Conservation (phyloP, 192 early-diverging fungal species). For the Coemansia sp. region DNA sequence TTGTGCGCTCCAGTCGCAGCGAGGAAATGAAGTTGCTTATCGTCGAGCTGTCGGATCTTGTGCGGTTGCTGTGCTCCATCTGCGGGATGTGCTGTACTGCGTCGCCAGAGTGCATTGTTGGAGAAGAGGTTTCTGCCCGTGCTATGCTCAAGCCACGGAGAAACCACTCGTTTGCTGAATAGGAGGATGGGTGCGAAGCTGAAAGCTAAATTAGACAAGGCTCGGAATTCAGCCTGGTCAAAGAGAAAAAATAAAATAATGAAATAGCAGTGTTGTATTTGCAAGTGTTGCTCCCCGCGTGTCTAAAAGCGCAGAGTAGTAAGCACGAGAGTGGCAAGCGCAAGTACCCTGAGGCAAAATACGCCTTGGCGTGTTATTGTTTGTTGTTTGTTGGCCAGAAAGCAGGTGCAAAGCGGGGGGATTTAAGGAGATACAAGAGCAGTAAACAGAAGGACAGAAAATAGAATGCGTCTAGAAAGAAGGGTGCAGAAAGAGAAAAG, state of each 20-base stretch:
- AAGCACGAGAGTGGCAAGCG: too few species aligned
- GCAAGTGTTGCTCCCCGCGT: too few species aligned
- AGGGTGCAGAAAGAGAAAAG: too few species aligned
- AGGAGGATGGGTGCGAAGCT: neutral
- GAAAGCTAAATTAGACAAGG: neutral
- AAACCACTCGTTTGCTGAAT: neutral
- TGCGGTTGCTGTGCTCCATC: conserved; percentile 2
- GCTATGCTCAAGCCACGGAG: neutral
- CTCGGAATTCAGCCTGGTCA: neutral
- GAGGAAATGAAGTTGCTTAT: conserved; percentile 44
- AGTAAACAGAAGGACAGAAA: too few species aligned
- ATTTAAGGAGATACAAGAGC: too few species aligned
- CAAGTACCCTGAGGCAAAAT: too few species aligned
- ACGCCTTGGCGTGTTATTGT: too few species aligned
- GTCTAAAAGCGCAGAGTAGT: too few species aligned
- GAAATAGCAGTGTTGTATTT: too few species aligned
- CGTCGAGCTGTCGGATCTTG: conserved; percentile 2
- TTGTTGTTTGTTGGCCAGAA: too few species aligned
- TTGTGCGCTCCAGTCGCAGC: conserved; percentile 43
- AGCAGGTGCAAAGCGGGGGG: too few species aligned
- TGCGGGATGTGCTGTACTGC: conserved; percentile 3
- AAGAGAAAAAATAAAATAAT: neutral
- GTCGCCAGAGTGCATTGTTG: conserved; percentile 2
- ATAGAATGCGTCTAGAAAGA: too few species aligned
- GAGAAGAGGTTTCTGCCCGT: neutral